Evolutionary conservation across 1,284 basidiomycete species (phyloP).

Genomic region (Flammula alnicola): DNA sequence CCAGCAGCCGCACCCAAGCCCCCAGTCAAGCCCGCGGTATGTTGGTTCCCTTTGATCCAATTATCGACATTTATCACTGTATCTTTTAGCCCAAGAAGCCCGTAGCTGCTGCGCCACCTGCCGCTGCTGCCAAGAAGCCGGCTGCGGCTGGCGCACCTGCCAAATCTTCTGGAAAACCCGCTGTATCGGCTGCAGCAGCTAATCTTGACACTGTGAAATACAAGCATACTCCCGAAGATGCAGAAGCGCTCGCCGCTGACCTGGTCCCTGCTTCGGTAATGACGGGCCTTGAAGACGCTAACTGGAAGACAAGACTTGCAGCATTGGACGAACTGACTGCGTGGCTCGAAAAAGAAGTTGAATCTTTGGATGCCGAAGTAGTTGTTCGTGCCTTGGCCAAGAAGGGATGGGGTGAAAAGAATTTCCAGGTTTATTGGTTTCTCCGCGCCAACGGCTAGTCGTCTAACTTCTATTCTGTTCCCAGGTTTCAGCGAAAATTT

Average conservation of each 20-base stretch:
- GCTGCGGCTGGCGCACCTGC: constrained; percentile 33
- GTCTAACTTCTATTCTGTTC: constrained; percentile 3
- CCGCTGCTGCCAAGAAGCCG: constrained; percentile 36
- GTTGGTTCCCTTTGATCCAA: constrained; percentile 4
- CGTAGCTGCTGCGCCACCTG: constrained; percentile 32
- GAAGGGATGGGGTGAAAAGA: constrained; percentile 98
- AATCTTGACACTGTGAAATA: constrained; percentile 88
- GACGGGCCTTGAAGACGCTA: constrained; percentile 79
- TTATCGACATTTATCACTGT: neutral
- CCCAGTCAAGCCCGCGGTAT: constrained; percentile 35
- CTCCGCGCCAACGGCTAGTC: neutral
- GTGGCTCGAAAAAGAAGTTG: constrained; percentile 79
- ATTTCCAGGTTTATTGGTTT: constrained; percentile 81
- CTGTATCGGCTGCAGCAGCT: constrained; percentile 50
- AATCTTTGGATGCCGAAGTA: constrained; percentile 85
- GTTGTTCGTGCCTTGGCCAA: constrained; percentile 90
- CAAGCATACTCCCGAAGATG: constrained; percentile 91
- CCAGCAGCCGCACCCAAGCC: constrained; percentile 57
- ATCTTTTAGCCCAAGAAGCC: constrained; percentile 55
- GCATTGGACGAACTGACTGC: constrained; percentile 85
- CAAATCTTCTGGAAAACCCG: constrained; percentile 59
- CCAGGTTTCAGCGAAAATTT: constrained; percentile 89
- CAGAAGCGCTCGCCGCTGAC: constrained; percentile 80
- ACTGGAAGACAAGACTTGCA: constrained; percentile 93
- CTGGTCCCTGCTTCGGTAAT: constrained; percentile 77